Percentiles rank a stretch among this genome's conserved stretches.
Conservation (phyloP, 306 rosid species). For the Cucurbita maxima region DNA sequence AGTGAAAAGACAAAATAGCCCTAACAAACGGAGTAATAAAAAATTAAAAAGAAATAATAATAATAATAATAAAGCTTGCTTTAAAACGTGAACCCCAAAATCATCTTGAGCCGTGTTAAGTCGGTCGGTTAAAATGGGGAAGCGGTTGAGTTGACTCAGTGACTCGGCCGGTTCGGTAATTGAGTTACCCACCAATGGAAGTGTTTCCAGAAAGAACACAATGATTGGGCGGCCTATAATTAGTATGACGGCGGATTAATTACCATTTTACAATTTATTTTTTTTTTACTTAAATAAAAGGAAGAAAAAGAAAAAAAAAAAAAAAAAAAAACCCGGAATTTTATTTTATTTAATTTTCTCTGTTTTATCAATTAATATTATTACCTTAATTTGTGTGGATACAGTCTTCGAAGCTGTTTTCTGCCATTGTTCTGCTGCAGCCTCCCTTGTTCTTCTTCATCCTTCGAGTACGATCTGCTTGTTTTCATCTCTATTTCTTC, state of each 20-base stretch:
- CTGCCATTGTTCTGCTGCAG: constrained; percentile 19
- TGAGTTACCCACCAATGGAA: neutral
- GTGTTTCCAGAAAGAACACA: constrained; percentile 9
- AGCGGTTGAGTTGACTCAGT: neutral
- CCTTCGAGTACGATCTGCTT: constrained; percentile 22
- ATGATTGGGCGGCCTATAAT: constrained; percentile 10
- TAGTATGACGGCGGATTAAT: constrained; percentile 6
- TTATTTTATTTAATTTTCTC: neutral
- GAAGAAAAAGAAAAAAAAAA: neutral
- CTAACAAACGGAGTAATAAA: neutral
- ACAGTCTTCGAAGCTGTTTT: constrained; percentile 33
- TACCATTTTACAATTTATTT: constrained; percentile 1
- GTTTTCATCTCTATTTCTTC: constrained; percentile 22
- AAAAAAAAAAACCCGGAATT: neutral
- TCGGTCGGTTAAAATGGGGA: neutral
- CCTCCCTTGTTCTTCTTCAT: neutral
- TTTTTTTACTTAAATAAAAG: neutral
- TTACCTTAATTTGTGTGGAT: constrained; percentile 43
- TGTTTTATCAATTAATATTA: neutral
- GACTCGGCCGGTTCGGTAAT: neutral
- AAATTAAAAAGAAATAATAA: neutral
- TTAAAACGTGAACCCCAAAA: neutral
- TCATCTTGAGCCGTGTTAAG: neutral
- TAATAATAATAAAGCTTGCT: neutral
- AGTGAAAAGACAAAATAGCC: neutral